phyloP scores from a whole-genome alignment of 345 rosid species.

The Laguncularia racemosa region DNA sequence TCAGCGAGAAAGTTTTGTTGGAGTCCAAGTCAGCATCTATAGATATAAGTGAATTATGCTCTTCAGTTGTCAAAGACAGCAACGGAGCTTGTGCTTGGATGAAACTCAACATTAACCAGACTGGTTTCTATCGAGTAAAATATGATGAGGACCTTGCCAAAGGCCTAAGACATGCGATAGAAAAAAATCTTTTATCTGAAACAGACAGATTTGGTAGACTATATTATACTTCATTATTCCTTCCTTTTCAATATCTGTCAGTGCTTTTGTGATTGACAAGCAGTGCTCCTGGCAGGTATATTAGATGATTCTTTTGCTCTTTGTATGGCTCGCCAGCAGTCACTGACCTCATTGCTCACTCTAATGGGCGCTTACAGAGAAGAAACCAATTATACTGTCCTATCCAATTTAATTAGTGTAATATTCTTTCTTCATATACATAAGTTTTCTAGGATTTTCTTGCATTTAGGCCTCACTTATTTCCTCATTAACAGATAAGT shows the following conservation, averaged over 20 bases:
- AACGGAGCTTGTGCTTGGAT: slow-evolving; percentile 41
- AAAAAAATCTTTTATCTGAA: slow-evolving; percentile 49
- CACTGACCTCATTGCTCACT: slow-evolving; percentile 73
- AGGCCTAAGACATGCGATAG: slow-evolving; percentile 63
- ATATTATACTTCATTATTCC: background rate
- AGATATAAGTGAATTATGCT: slow-evolving; percentile 18
- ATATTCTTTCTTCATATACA: slow-evolving; percentile 6
- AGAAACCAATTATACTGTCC: slow-evolving; percentile 74
- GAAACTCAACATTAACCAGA: slow-evolving; percentile 72
- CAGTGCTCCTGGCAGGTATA: slow-evolving; percentile 43
- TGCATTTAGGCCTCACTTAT: slow-evolving; percentile 14
- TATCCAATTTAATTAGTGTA: slow-evolving; percentile 79
- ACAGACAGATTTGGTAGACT: slow-evolving; percentile 77
- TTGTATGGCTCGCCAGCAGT: slow-evolving; percentile 81
- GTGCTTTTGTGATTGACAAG: slow-evolving; percentile 10
- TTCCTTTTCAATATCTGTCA: slow-evolving; percentile 1
- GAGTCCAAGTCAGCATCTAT: slow-evolving; percentile 51
- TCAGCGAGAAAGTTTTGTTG: slow-evolving; percentile 56
- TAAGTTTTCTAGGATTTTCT: background rate
- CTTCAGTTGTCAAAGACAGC: slow-evolving; percentile 13
- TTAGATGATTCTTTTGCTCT: slow-evolving; percentile 93
- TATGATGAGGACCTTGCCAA: slow-evolving; percentile 78
- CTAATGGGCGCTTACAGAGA: slow-evolving; percentile 69
- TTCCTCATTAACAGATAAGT: slow-evolving; percentile 50
- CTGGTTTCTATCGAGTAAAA: slow-evolving; percentile 94